Evolutionary conservation across 108 stramenopile species (phyloP), one percentile per base, ranked within the genome.

Genomic region (Cyclotella choctawhatcheeana): DNA sequence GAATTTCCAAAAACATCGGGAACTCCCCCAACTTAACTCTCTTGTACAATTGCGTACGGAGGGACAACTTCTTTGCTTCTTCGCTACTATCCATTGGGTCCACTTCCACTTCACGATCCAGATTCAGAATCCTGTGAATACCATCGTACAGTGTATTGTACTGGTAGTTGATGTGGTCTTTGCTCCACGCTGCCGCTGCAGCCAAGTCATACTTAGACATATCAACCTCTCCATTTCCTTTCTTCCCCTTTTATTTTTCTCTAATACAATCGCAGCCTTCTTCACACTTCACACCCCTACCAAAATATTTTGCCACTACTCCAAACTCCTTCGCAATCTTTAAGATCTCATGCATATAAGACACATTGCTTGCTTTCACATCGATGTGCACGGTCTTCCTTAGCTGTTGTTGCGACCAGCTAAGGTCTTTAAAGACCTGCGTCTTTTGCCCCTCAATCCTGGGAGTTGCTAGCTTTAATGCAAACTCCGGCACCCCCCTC

Each of bases 121-220:
- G 10, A 58, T 58, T 18, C 29, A 58, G 32, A 3, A 58, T 32
- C 3, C 56, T 31, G 2, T 37, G 12, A 2, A 60, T 40, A 8
- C 59, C 59, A 43, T 60, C 59, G 1, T 24, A 12, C 35, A n/a
- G 37, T 12, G 35, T 60, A 24, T 24, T 20, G 12, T n/a, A 37
- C 0, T 60, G 59, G 24, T 60, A 60, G 13, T 60, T 60, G 2
- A 60, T 21, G 24, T 60, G 59, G 1, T 60, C 25, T 20, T 37
- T 37, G 13, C 18, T 20, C 1, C 1, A 60, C 0, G 37, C 20
- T 7, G 59, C 59, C 5, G 43, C 3, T 21, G 59, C 59, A n/a
- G 59, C 59, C 59, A 60, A 2, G 25, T 60, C 59, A 43, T 5
- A 1, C 43, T 40, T 18, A n/a, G 20, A 13, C 35, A 18, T 5